Evolutionary conservation across 176 grass and related monocot genomes (phyloP), one percentile per base, ranked within the genome.

Genomic region (Hyparrhenia diplandra): DNA sequence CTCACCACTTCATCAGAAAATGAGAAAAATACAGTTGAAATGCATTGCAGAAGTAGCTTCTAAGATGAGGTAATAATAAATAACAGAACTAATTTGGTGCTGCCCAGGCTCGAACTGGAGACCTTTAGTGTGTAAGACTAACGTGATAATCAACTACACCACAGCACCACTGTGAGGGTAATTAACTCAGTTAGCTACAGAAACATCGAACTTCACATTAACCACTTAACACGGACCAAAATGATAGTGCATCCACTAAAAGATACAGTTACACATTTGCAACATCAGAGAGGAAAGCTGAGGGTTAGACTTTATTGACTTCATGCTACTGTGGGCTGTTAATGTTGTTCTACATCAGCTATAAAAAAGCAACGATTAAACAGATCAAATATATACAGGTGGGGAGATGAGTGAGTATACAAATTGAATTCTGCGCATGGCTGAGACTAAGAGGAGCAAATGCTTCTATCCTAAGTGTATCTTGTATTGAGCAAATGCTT

Each of bases 91-190:
- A 4, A 27, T 36, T 85, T n/a, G 75, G 76, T 85, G 68, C 84
- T 73, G 84, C 42, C 68, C 76, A 85, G 84, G 76, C 59, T 85
- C 67, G 43, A 79, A 79, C 67, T 79, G 83, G 67, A 58, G 67
- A 85, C 67, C 76, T 85, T 79, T 79, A 40, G 83, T 78, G 83
- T 79, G 83, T 85, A 79, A 79, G 45, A 79, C 76, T 74, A 86
- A 80, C 69, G 77, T 80, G 84, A 86, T 86, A 69, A 81, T 63
- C 62, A 30, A 82, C 78, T 87, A 82, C 85, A 76, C 78, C 71
- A 82, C 85, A 87, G 63, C 78, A 76, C 71, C 85, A 29, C 10
- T 20, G 10, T 64, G 69, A 64, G 2, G 20, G 8, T 20, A 28
- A 8, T 64, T 64, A 35, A 23, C 8, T 45, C 7, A 25, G 54